These are phyloP conservation scores for Blakeslea trispora DNA, from an alignment of 371 early-diverging fungal species.

Conservation along the genomic window DNA sequence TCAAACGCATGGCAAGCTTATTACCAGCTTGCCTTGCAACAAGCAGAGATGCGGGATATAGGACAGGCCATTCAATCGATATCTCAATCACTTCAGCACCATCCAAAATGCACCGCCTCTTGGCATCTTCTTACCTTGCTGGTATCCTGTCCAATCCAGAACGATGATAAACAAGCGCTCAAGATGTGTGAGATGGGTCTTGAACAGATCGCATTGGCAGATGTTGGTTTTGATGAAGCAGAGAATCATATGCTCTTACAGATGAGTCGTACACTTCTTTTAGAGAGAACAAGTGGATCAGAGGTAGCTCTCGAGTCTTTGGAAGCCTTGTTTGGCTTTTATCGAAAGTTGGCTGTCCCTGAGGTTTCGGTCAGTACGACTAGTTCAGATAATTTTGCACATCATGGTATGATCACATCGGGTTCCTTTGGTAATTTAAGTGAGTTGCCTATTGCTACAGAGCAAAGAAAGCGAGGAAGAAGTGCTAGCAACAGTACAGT, in stretches of 20 bases:
- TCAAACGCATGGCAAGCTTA: constrained; percentile 58
- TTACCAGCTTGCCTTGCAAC: constrained; percentile 81
- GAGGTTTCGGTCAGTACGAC: constrained; percentile 8
- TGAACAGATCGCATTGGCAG: constrained; percentile 30
- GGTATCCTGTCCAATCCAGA: constrained; percentile 59
- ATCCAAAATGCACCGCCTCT: constrained; percentile 67
- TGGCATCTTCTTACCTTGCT: constrained; percentile 89
- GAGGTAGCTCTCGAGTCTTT: constrained; percentile 58
- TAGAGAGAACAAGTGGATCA: constrained; percentile 53
- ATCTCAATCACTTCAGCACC: constrained; percentile 63
- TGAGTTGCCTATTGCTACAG: constrained; percentile 19
- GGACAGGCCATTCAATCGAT: constrained; percentile 65
- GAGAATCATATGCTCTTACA: constrained; percentile 62
- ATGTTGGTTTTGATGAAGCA: constrained; percentile 41
- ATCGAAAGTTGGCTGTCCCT: constrained; percentile 54
- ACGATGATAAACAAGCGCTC: constrained; percentile 57
- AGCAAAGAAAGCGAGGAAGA: constrained; percentile 13
- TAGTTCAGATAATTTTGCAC: constrained; percentile 3
- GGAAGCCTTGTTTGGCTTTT: constrained; percentile 62
- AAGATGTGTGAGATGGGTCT: constrained; percentile 76
- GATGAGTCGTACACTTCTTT: constrained; percentile 59
- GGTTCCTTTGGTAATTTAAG: constrained; percentile 38
- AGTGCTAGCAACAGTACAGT: constrained; percentile 21
- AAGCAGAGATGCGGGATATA: constrained; percentile 81
- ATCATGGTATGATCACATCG: constrained; percentile 27